Conservation (phyloP, 345 rosid species). For the Melaleuca alternifolia region DNA sequence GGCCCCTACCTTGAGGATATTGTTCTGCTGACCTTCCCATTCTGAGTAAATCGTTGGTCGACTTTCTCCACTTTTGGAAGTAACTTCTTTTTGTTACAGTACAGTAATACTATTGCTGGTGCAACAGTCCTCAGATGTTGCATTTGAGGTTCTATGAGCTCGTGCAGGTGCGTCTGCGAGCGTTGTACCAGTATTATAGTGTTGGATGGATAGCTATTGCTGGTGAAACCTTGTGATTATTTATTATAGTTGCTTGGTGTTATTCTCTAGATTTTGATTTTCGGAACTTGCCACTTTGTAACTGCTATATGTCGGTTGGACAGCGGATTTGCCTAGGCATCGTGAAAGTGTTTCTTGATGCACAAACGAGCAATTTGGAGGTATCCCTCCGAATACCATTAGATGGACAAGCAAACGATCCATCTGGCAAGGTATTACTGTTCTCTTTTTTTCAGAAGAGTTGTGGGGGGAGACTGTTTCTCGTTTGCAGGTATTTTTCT, state of each 20-base stretch:
- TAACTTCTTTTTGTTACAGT: background rate
- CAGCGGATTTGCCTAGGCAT: background rate
- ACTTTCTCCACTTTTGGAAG: background rate
- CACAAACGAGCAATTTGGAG: background rate
- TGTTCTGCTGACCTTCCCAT: background rate
- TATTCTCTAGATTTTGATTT: background rate
- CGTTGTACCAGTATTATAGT: background rate
- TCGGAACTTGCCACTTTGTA: background rate
- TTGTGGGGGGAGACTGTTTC: background rate
- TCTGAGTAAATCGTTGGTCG: background rate
- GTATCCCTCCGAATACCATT: background rate
- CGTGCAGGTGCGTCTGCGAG: background rate
- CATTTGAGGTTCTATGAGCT: background rate
- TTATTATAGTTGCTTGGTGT: background rate
- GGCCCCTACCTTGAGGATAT: background rate
- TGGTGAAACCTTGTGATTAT: background rate
- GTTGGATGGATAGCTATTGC: background rate
- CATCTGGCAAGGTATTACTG: background rate
- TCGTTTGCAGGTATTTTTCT: too few relatives aligned
- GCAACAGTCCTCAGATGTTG: background rate
- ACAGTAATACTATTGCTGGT: background rate
- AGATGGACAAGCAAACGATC: background rate
- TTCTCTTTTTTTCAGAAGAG: background rate
- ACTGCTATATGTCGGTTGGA: background rate
- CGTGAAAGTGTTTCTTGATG: background rate